These are phyloP conservation scores for Brettanomyces nanus DNA, from an alignment of 805 yeast genomes.

Conservation along the genomic window DNA sequence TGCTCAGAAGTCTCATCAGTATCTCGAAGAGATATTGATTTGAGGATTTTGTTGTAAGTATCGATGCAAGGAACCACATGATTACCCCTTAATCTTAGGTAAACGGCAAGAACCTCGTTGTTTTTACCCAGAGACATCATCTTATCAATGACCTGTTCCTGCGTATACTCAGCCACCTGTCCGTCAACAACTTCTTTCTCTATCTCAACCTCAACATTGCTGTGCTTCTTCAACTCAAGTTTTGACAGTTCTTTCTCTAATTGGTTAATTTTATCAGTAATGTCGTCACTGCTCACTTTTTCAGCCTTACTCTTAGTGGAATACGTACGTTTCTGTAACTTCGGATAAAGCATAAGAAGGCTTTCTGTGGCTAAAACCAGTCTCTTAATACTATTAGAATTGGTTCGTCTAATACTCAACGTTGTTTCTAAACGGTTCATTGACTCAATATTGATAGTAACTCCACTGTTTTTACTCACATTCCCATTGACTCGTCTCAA, in stretches of 20 bases:
- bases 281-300: slow-evolving; percentile 10
- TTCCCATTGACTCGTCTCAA: slow-evolving; percentile 15
- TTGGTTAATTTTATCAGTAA: slow-evolving; percentile 7
- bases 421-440: slow-evolving; percentile 15
- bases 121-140: slow-evolving; percentile 16
- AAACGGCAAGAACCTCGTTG: slow-evolving; percentile 28
- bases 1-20: slow-evolving; percentile 49
- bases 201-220: background rate
- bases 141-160: slow-evolving; percentile 18
- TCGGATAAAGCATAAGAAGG: slow-evolving; percentile 4
- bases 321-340: slow-evolving; percentile 2
- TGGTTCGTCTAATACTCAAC: slow-evolving; percentile 22
- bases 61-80: slow-evolving; percentile 41
- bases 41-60: slow-evolving; percentile 45
- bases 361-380: slow-evolving; percentile 13
- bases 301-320: slow-evolving; percentile 8
- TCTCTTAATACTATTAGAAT: slow-evolving; percentile 21
- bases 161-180: slow-evolving; percentile 7
- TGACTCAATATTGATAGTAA: slow-evolving; percentile 19
- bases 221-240: slow-evolving; percentile 5
- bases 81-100: slow-evolving; percentile 23
- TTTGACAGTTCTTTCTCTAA: slow-evolving; percentile 12
- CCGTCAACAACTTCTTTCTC: slow-evolving; percentile 3
- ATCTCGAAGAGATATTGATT: slow-evolving; percentile 45
- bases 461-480: slow-evolving; percentile 24